Percentiles rank a stretch among this genome's conserved stretches.
Conservation (phyloP, 345 rosid species). For the Passiflora organensis region DNA sequence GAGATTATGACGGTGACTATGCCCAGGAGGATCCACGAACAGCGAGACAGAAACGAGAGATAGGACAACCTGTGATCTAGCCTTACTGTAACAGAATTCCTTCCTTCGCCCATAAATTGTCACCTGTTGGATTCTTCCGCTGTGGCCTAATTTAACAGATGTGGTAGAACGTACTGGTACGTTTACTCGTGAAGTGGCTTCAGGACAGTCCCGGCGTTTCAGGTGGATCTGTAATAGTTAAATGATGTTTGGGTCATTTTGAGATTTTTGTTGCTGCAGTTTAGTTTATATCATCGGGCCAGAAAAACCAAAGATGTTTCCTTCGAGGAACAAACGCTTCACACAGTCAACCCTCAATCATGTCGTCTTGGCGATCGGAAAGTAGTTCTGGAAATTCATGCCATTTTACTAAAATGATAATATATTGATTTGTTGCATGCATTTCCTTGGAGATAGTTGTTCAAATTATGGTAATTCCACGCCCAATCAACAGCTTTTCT, state of each 20-base stretch:
- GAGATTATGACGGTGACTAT: conserved; percentile 87
- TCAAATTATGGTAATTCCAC: too few relatives aligned
- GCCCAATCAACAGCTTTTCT: conserved; percentile 71
- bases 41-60: conserved; percentile 74
- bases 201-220: conserved; percentile 96
- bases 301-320: too few relatives aligned
- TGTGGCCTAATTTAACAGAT: conserved; percentile 97
- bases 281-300: too few relatives aligned
- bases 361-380: too few relatives aligned
- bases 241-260: background rate
- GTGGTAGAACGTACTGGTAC: conserved; percentile 83
- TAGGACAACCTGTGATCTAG: conserved; percentile 94
- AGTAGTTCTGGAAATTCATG: too few relatives aligned
- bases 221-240: conserved; percentile 39
- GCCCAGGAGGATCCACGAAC: conserved; percentile 84
- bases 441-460: too few relatives aligned
- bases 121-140: conserved; percentile 96
- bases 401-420: too few relatives aligned
- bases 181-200: conserved; percentile 88
- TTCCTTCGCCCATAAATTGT: conserved; percentile 92
- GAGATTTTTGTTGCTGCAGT: too few relatives aligned
- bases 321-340: too few relatives aligned
- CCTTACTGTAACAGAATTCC: conserved; percentile 96
- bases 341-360: too few relatives aligned
- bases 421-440: too few relatives aligned